These are phyloP conservation scores for Psilocybe cyanescens DNA, from an alignment of 768 basidiomycete species.

Conservation along the genomic window DNA sequence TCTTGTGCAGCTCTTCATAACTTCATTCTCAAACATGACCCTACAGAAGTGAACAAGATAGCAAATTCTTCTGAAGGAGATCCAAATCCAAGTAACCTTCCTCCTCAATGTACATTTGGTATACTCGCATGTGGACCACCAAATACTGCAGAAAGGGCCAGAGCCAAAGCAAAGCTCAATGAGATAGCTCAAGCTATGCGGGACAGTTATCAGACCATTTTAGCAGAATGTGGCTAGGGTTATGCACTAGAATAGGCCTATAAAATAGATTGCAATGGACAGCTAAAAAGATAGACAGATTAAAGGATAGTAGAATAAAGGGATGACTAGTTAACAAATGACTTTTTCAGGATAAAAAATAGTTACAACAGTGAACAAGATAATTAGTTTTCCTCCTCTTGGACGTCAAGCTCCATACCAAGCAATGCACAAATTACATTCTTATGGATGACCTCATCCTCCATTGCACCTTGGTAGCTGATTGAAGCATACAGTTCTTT, in stretches of 20 bases:
- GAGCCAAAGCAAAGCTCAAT: not conserved
- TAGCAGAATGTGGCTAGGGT: too few species aligned
- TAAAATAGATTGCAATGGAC: too few species aligned
- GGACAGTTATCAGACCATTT: not conserved
- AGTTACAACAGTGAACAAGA: too few species aligned
- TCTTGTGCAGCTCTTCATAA: not conserved
- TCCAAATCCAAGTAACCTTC: not conserved
- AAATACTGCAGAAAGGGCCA: not conserved
- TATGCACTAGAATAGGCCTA: not conserved
- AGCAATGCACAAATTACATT: conserved; percentile 13
- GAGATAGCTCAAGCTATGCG: not conserved
- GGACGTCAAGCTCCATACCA: conserved; percentile 5
- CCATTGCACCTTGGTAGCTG: too few species aligned
- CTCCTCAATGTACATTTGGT: too few species aligned
- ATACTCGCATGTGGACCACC: not conserved
- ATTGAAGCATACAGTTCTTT: too few species aligned
- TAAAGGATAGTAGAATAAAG: too few species aligned
- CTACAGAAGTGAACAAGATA: conserved; percentile 13
- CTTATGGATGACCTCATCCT: too few species aligned
- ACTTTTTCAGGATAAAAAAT: too few species aligned
- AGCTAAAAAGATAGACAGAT: too few species aligned
- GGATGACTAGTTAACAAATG: too few species aligned
- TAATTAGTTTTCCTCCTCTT: not conserved
- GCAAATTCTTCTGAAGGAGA: conserved; percentile 2
- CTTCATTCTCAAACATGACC: conserved; percentile 24